phyloP scores from a whole-genome alignment of 2,329 filamentous ascomycete genomes.

The Fulvia fulva region DNA sequence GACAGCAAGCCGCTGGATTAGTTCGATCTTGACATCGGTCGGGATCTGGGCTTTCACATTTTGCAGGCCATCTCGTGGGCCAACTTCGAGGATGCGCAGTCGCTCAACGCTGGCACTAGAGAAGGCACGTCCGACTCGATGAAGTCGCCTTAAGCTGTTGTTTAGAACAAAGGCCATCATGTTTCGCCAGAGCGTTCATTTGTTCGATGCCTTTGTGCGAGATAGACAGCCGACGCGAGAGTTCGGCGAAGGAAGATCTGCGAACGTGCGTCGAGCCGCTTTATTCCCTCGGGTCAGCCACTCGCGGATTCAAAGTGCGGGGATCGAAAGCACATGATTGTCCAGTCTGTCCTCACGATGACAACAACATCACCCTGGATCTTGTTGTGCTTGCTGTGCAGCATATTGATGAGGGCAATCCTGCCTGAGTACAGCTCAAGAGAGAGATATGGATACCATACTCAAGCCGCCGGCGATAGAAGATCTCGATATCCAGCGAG shows the following conservation, averaged over 20 bases:
- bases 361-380: too few relatives aligned
- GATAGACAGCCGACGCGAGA: neutral
- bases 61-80: slow-evolving; percentile 2
- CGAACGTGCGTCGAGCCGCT: neutral
- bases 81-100: neutral
- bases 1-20: slow-evolving; percentile 45
- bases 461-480: neutral
- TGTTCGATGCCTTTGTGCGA: neutral
- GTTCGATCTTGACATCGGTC: slow-evolving; percentile 41
- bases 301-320: too few relatives aligned
- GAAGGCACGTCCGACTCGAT: neutral
- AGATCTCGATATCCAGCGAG: neutral
- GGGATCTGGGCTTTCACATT: neutral
- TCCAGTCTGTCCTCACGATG: too few relatives aligned
- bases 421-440: too few relatives aligned
- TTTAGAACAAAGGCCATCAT: neutral
- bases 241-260: neutral
- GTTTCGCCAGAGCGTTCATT: neutral
- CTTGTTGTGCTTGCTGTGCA: too few relatives aligned
- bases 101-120: neutral
- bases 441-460: neutral
- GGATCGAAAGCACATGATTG: too few relatives aligned
- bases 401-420: too few relatives aligned
- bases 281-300: neutral
- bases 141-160: neutral